These are phyloP conservation scores for Limnanthes douglasii DNA, from an alignment of 345 rosid species.

Conservation along the genomic window DNA sequence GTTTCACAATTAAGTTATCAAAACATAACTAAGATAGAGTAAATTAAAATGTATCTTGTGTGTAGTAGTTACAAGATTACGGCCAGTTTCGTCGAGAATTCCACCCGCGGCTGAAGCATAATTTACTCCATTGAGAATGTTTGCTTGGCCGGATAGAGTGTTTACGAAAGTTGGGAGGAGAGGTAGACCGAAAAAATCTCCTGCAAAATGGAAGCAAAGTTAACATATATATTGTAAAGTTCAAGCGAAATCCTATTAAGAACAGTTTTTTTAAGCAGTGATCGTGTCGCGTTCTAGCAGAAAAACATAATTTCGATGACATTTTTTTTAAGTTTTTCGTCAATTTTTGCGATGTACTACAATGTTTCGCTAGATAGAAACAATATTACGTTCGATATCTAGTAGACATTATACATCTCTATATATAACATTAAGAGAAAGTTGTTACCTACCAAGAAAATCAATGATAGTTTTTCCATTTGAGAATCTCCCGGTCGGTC, in stretches of 20 bases:
- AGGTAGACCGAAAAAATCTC: slow-evolving; percentile 51
- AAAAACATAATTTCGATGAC: not conserved
- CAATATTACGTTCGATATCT: not conserved
- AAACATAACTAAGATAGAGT: not conserved
- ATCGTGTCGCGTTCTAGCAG: too few species aligned
- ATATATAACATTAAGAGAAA: not conserved
- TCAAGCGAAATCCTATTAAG: not conserved
- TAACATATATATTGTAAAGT: too few species aligned
- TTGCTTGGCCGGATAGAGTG: slow-evolving; percentile 18
- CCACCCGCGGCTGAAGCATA: slow-evolving; percentile 92
- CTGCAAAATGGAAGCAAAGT: slow-evolving; percentile 11
- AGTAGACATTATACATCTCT: not conserved
- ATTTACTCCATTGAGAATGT: slow-evolving; percentile 44
- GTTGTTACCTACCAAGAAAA: slow-evolving; percentile 28
- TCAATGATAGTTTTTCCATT: slow-evolving; percentile 72
- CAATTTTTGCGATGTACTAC: not conserved
- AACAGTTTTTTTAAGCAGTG: too few species aligned
- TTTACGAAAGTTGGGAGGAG: slow-evolving; percentile 36
- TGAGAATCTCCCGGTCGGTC: slow-evolving; percentile 70
- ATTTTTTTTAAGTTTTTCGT: not conserved
- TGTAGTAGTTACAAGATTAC: slow-evolving; percentile 15
- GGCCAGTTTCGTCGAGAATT: slow-evolving; percentile 58
- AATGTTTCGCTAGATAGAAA: slow-evolving; percentile 2
- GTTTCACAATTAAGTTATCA: not conserved
- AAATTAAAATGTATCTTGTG: not conserved